These are phyloP conservation scores for Xylaria longipes DNA, from an alignment of 495 filamentous ascomycete species.

Conservation along the genomic window DNA sequence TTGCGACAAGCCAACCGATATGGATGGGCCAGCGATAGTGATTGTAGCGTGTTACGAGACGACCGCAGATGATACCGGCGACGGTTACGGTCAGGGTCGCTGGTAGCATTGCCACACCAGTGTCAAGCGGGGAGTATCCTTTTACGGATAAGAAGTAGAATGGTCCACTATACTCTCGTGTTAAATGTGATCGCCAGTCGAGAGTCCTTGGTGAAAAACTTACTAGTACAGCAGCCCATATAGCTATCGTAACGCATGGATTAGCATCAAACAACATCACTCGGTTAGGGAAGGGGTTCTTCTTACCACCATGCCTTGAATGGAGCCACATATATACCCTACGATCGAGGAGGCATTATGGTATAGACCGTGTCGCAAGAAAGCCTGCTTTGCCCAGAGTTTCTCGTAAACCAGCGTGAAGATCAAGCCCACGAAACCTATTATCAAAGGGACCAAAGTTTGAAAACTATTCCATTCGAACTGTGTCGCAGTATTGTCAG, in stretches of 20 bases:
- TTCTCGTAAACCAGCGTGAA: constrained; percentile 48
- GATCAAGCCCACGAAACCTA: constrained; percentile 45
- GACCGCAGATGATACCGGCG: constrained; percentile 56
- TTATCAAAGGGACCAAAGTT: constrained; percentile 54
- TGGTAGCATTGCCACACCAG: constrained; percentile 63
- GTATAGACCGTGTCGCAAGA: constrained; percentile 62
- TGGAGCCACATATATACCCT: constrained; percentile 41
- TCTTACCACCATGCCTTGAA: constrained; percentile 49
- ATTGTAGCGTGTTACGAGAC: constrained; percentile 55
- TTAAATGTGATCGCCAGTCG: constrained; percentile 38
- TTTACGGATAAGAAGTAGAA: constrained; percentile 70
- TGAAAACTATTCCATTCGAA: constrained; percentile 55
- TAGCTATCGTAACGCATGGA: constrained; percentile 39
- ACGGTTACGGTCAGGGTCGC: constrained; percentile 56
- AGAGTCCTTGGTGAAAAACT: constrained; percentile 24
- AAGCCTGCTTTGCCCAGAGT: constrained; percentile 53
- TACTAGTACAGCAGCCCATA: constrained; percentile 43
- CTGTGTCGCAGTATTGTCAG: constrained; percentile 37
- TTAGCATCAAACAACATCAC: constrained; percentile 43
- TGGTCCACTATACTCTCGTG: constrained; percentile 63
- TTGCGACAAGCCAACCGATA: constrained; percentile 61
- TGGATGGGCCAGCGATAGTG: constrained; percentile 62
- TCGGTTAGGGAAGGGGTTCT: constrained; percentile 39
- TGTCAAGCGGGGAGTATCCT: constrained; percentile 56
- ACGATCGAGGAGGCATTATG: constrained; percentile 42